Base-by-base conservation (phyloP, 331 rosid species). In the Dryas integrifolia region DNA sequence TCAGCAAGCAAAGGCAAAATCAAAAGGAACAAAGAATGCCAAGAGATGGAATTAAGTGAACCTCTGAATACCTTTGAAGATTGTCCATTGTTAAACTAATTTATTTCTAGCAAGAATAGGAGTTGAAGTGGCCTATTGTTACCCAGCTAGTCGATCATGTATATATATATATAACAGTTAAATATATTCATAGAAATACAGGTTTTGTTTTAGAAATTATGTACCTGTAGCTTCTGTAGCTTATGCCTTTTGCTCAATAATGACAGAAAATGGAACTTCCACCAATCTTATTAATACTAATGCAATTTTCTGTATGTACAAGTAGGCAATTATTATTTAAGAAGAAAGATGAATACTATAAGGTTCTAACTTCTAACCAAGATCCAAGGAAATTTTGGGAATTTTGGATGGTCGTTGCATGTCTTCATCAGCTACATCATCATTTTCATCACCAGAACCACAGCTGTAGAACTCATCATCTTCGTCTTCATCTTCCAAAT, bases 1-100 rank as follows among this genome's bases (percentile, higher is more conserved):
- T 83, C 98, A 94, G 81, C 92, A 89, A 57, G 93, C 93, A 21
- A 94, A 94, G 85, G 86, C 91, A 44, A 94, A 94, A 77, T 91
- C 98, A 1, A 89, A 88, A 82, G 92, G 96, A 58, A 8, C 55
- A 24, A 94, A 91, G 82, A 91, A 91, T 72, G 62, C 97, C 0
- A 94, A 89, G 87, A 89, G 98, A 80, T 94, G 97, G 98, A 94
- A 91, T 2, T 94, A 77, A 91, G 67, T 63, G 50, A 76, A 47
- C 12, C 65, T 13, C 62, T 59, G 21, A 15, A 65, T 53, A 72
- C 69, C 75, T 40, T 58, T 66, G 47, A 60, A 55, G 40, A 73
- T 65, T 65, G 47, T 51, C 9, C 38, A 57, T 15, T 26, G 35
- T 21, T 8, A 7, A 51, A 6, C 45, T 38, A 38, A 59, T 59